These are phyloP conservation scores for Metschnikowia peoriensis DNA, from an alignment of 805 yeast species.

Conservation along the genomic window DNA sequence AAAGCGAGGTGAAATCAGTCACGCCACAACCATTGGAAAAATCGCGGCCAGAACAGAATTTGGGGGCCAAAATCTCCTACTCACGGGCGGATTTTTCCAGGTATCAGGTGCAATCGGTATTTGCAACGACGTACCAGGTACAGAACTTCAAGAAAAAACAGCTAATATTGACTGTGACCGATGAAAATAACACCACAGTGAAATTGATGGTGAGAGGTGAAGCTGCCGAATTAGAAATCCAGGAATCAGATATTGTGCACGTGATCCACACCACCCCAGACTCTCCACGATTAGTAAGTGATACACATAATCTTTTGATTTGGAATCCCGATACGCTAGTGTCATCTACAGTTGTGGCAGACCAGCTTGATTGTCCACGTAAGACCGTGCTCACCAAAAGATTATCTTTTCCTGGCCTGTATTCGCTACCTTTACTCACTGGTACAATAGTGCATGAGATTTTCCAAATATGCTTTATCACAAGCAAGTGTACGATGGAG, in stretches of 20 bases:
- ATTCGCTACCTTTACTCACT: slow-evolving; percentile 62
- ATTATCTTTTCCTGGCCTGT: slow-evolving; percentile 61
- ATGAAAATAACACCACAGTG: slow-evolving; percentile 27
- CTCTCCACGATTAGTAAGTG: slow-evolving; percentile 49
- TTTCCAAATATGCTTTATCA: slow-evolving; percentile 56
- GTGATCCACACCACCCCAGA: slow-evolving; percentile 47
- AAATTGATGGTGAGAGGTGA: slow-evolving; percentile 60
- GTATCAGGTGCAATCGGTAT: slow-evolving; percentile 41
- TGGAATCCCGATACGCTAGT: slow-evolving; percentile 82
- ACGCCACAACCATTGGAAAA: neutral
- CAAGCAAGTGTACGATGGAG: slow-evolving; percentile 33
- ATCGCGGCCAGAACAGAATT: neutral
- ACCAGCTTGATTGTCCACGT: slow-evolving; percentile 70
- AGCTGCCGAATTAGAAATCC: slow-evolving; percentile 51
- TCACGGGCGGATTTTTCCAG: slow-evolving; percentile 47
- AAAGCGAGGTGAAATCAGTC: slow-evolving; percentile 45
- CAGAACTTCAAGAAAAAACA: slow-evolving; percentile 40
- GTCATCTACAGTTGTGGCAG: slow-evolving; percentile 80
- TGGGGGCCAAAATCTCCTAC: slow-evolving; percentile 42
- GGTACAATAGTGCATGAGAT: slow-evolving; percentile 82
- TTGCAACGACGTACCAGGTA: slow-evolving; percentile 29
- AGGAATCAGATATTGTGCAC: slow-evolving; percentile 58
- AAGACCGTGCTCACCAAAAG: slow-evolving; percentile 60
- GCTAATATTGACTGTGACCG: slow-evolving; percentile 51
- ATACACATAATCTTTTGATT: slow-evolving; percentile 59